Base-by-base conservation (phyloP, 2,329 filamentous ascomycete species). In the Zymoseptoria brevis region DNA sequence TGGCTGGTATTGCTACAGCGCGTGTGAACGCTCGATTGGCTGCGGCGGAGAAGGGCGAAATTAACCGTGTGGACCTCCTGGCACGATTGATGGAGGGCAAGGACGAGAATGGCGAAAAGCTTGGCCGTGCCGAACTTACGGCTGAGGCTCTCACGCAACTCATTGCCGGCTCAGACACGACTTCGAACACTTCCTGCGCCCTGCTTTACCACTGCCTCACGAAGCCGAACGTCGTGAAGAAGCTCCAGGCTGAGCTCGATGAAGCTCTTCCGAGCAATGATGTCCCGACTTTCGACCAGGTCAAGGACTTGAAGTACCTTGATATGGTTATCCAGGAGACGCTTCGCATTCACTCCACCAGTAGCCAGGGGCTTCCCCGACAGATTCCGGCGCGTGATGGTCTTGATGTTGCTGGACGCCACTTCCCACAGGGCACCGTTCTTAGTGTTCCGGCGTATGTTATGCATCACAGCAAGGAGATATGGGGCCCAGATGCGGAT, bases 81-180 rank as follows among this genome's bases (percentile, higher is more conserved):
- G 86, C 88, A 1, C 83, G 89, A 1, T 78, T 96, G 8, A 93
- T 95, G 84, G 88, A 95, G 74, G 90, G 89, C 53, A 86, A 88
- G 58, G 90, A 96, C 72, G 87, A 89, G 61, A 87, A 83, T 22
- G 91, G 90, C 58, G 78, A 89, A 60, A 86, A 84, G 9, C 81
- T 96, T 0, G 86, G 88, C 4, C 82, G 88, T 24, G 82, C 88
- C 66, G 91, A 96, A 72, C 80, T 96, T 56, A 95, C 90, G 0
- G 90, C 90, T 41, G 92, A 96, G 76, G 91, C 91, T 0, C 78
- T 96, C 24, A 96, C 91, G 0, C 91, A 96, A 73, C 82, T 96
- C 50, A 96, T 91, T 66, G 88, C 88, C 1, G 88, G 88, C 24
- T 86, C 82, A 50, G 88, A 91, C 73, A 91, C 76, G 0, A 79